A percentile compares a stretch with the other conserved stretches of the same genome.
These are phyloP conservation scores for Candida ascalaphidarum DNA, from an alignment of 805 yeast genomes.

Conservation along the genomic window DNA sequence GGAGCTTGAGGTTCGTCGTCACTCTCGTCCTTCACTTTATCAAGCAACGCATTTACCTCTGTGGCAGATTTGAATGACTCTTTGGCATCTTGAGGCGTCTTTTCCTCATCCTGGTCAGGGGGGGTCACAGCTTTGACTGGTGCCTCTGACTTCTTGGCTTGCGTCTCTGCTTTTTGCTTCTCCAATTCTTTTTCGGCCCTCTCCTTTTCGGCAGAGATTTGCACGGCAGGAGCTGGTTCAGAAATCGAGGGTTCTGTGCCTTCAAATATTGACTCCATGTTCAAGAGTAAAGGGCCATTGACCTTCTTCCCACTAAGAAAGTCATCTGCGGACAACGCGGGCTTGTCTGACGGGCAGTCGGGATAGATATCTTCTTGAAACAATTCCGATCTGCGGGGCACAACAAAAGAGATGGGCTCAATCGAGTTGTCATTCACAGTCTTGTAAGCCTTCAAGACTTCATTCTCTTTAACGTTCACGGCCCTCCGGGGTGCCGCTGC, in stretches of 20 bases:
- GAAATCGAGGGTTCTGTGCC: constrained; percentile 50
- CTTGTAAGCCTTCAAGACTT: constrained; percentile 74
- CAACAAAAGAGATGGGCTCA: constrained; percentile 88
- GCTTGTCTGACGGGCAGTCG: constrained; percentile 71
- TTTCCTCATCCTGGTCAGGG: constrained; percentile 1
- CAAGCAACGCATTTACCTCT: constrained; percentile 25
- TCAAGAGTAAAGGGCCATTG: constrained; percentile 74
- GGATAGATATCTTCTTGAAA: constrained; percentile 93
- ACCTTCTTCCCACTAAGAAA: constrained; percentile 73
- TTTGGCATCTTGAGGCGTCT: neutral
- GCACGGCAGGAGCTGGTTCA: constrained; percentile 23
- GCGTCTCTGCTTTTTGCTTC: constrained; percentile 6
- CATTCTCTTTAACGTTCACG: constrained; percentile 76
- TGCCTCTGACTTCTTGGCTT: too few relatives aligned
- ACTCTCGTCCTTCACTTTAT: constrained; percentile 29
- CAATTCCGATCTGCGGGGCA: constrained; percentile 89
- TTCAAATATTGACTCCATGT: constrained; percentile 73
- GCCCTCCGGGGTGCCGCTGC: constrained; percentile 81
- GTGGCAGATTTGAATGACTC: constrained; percentile 21
- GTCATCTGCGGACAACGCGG: constrained; percentile 74
- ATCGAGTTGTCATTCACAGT: constrained; percentile 77
- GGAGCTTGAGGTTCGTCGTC: too few relatives aligned
- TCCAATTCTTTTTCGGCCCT: constrained; percentile 11
- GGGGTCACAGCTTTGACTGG: constrained; percentile 1
- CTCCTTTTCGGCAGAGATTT: constrained; percentile 11